Evolutionary conservation across 2,329 filamentous ascomycete genomes (phyloP).

Genomic region (Alternaria burnsii): DNA sequence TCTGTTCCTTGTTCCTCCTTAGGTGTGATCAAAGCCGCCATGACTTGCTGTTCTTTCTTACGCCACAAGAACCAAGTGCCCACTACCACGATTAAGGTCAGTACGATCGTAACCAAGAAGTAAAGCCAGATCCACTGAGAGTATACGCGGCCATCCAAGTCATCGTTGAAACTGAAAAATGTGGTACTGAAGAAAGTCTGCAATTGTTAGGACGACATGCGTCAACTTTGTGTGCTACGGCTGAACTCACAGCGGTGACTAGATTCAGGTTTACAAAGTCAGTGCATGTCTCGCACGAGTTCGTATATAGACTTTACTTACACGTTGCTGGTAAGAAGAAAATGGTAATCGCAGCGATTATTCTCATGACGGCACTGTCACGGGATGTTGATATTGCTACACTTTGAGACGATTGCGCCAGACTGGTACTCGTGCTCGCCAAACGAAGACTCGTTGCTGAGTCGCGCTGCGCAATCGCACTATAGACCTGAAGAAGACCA

Average conservation of each 20-base stretch:
- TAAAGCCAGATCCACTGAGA: background rate
- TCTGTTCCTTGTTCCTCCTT: background rate
- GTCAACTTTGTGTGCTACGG: background rate
- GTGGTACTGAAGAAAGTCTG: background rate
- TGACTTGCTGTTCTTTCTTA: slow-evolving; percentile 24
- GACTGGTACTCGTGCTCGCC: slow-evolving; percentile 11
- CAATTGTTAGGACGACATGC: background rate
- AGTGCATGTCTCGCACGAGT: no score
- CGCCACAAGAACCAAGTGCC: slow-evolving; percentile 27
- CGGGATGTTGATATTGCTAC: slow-evolving; percentile 22
- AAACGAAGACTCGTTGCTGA: slow-evolving; percentile 15
- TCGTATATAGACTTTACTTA: no score
- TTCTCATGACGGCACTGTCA: slow-evolving; percentile 32
- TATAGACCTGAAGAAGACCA: slow-evolving; percentile 23
- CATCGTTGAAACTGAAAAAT: background rate
- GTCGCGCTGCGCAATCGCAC: slow-evolving; percentile 32
- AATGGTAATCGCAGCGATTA: slow-evolving; percentile 35
- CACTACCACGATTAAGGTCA: slow-evolving; percentile 17
- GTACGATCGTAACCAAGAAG: background rate
- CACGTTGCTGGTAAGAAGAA: slow-evolving; percentile 37
- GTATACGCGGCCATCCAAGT: background rate
- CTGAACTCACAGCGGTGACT: background rate
- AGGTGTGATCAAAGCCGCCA: background rate
- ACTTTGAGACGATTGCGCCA: slow-evolving; percentile 25
- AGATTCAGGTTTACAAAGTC: background rate